These are phyloP conservation scores for Coleophoma eucalyptorum DNA, from an alignment of 2,329 filamentous ascomycete species.

Conservation along the genomic window DNA sequence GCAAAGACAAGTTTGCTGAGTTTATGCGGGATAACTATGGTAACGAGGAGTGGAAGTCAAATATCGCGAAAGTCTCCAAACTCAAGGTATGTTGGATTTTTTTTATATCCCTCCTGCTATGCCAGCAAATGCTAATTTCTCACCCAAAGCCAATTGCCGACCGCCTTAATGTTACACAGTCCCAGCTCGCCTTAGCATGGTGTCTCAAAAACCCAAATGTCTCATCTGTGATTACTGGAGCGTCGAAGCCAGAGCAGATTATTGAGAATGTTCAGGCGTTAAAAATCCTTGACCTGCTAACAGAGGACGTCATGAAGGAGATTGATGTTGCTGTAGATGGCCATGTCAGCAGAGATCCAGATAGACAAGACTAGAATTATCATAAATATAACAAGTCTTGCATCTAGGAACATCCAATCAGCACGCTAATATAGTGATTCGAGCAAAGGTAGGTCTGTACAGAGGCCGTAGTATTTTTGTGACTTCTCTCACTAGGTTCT, in stretches of 20 bases:
- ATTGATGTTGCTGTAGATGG: slow-evolving; percentile 41
- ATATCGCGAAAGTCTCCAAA: slow-evolving; percentile 33
- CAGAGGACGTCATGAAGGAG: slow-evolving; percentile 43
- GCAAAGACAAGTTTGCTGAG: slow-evolving; percentile 38
- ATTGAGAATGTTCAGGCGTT: slow-evolving; percentile 44
- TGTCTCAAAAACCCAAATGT: slow-evolving; percentile 48
- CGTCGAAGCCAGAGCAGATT: slow-evolving; percentile 46
- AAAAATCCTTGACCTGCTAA: slow-evolving; percentile 41
- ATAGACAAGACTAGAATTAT: neutral
- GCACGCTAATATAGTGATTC: too few species aligned
- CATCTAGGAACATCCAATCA: too few species aligned
- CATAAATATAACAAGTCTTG: too few species aligned
- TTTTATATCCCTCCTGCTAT: neutral
- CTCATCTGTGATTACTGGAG: slow-evolving; percentile 47
- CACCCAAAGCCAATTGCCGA: slow-evolving; percentile 46
- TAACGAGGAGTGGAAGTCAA: slow-evolving; percentile 26
- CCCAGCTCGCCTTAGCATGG: slow-evolving; percentile 49
- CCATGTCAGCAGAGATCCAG: slow-evolving; percentile 13
- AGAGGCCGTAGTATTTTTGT: too few species aligned
- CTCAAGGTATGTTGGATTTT: slow-evolving; percentile 29
- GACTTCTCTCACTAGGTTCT: too few species aligned
- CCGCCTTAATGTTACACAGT: slow-evolving; percentile 48
- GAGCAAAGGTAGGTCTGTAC: too few species aligned
- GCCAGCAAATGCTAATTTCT: neutral
- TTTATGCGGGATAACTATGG: slow-evolving; percentile 35